Base-by-base conservation (phyloP, 1,284 basidiomycete genomes). In the Neonothopanus nambi region DNA sequence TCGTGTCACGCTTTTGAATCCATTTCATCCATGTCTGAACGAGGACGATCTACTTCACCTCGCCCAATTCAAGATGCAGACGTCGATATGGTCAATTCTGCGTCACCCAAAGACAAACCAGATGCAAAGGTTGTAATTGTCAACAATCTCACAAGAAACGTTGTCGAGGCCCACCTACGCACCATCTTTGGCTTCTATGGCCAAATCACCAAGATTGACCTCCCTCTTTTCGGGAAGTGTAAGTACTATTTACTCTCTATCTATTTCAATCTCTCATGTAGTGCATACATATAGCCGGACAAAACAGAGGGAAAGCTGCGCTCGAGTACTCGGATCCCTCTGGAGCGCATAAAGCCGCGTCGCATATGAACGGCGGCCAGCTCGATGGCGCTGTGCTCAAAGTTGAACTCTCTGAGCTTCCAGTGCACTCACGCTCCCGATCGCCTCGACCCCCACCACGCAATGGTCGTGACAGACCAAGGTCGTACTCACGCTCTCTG, bases 131-230 rank as follows among this genome's bases (percentile, higher is more conserved):
- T 89, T n/a, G 75, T 95, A 64, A 79, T 91, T 56, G 78, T 95
- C 63, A 89, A 85, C 56, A 93, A 93, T 59, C 75, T 96, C 61
- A 93, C 89, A 40, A 86, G 92, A 70, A 96, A 93, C 63, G 93
- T 97, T 39, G 84, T 82, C 49, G 84, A 88, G 63, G 69, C 82
- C 28, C 95, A 97, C 70, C 76, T 98, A 44, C 82, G 85, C 59
- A 84, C 89, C 59, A 87, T 98, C 62, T 98, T 98, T 69, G 84
- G 86, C 15, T 89, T 87, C 66, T 98, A 98, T 67, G 95, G 95
- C 30, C 80, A 86, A 54, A 85, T 98, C 52, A 73, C 80, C 45
- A 93, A 93, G 70, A 74, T 97, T 51, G 93, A 97, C 72, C 74
- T 98, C 20, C 95, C 95, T 1, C 68, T 91, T 51, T 92, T 85